Conservation (phyloP, 2,329 filamentous ascomycete species). For the Verticillium tricorpus region DNA sequence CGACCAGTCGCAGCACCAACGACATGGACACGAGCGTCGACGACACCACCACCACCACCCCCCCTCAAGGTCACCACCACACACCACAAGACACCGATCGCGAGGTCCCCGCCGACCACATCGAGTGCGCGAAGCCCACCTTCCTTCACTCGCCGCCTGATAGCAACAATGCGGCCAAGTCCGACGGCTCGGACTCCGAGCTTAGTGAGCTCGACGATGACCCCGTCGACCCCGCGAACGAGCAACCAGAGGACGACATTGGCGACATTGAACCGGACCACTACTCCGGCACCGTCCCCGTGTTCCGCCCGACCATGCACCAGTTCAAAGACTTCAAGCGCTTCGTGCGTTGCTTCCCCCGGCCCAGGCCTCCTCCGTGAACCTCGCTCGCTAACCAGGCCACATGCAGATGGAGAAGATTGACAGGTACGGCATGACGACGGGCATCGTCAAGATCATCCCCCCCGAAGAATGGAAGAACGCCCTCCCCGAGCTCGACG, state of each 20-base stretch:
- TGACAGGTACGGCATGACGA: slow-evolving; percentile 94
- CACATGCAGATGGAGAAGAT: slow-evolving; percentile 65
- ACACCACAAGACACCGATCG: slow-evolving; percentile 6
- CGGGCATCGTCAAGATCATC: slow-evolving; percentile 93
- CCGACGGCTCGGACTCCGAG: slow-evolving; percentile 60
- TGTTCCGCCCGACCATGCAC: slow-evolving; percentile 93
- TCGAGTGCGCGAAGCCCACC: slow-evolving; percentile 34
- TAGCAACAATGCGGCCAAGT: slow-evolving; percentile 56
- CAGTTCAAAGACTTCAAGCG: slow-evolving; percentile 92
- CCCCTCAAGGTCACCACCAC: slow-evolving; percentile 18
- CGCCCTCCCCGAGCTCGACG: slow-evolving; percentile 70
- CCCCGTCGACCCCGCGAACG: slow-evolving; percentile 23
- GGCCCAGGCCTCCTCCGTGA: neutral
- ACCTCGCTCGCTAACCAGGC: neutral
- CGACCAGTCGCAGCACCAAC: slow-evolving; percentile 5
- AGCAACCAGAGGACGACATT: slow-evolving; percentile 51
- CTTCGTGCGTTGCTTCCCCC: slow-evolving; percentile 57
- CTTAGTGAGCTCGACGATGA: slow-evolving; percentile 61
- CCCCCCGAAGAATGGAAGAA: slow-evolving; percentile 92
- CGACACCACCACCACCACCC: slow-evolving; percentile 14
- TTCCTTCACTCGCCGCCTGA: slow-evolving; percentile 61
- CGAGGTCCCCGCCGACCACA: slow-evolving; percentile 19
- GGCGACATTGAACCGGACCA: slow-evolving; percentile 80
- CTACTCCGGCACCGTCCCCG: slow-evolving; percentile 85
- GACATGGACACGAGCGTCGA: neutral